Percentiles rank a stretch among this genome's conserved stretches.
phyloP scores from a whole-genome alignment of 2,329 filamentous ascomycete species.

The Rachicladosporium sp. region DNA sequence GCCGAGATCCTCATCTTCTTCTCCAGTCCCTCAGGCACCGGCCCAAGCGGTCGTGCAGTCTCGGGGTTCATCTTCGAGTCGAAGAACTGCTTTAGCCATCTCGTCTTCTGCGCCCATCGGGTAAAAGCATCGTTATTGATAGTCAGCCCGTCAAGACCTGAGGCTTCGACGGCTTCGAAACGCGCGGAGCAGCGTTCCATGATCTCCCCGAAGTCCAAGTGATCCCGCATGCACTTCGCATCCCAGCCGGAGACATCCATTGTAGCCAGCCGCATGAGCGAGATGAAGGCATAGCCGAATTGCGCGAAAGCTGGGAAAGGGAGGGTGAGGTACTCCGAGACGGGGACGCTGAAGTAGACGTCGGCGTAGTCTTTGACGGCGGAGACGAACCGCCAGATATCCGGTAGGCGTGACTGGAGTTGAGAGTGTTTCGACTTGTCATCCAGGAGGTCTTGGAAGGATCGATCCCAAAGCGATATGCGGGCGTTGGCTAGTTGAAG shows the following conservation, averaged over 20 bases:
- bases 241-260: slow-evolving; percentile 22
- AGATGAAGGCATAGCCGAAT: slow-evolving; percentile 20
- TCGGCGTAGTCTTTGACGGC: slow-evolving; percentile 15
- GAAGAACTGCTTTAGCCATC: slow-evolving; percentile 18
- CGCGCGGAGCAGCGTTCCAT: slow-evolving; percentile 12
- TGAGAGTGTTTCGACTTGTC: slow-evolving; percentile 11
- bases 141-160: slow-evolving; percentile 11
- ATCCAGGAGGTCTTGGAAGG: slow-evolving; percentile 16
- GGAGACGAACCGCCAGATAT: slow-evolving; percentile 15
- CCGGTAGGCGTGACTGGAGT: slow-evolving; percentile 10
- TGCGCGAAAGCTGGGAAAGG: slow-evolving; percentile 20
- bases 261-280: slow-evolving; percentile 15
- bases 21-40: background rate
- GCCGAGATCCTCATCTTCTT: too few relatives aligned
- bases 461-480: slow-evolving; percentile 16
- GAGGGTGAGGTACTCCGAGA: slow-evolving; percentile 13
- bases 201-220: slow-evolving; percentile 11
- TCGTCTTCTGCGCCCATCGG: slow-evolving; percentile 17
- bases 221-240: slow-evolving; percentile 9
- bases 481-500: slow-evolving; percentile 17
- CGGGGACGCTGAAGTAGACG: slow-evolving; percentile 16
- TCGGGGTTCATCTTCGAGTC: slow-evolving; percentile 10
- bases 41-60: background rate
- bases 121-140: slow-evolving; percentile 19
- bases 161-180: slow-evolving; percentile 9